These are phyloP conservation scores for Pythium periplocum DNA, from an alignment of 352 stramenopile genomes.

Conservation along the genomic window DNA sequence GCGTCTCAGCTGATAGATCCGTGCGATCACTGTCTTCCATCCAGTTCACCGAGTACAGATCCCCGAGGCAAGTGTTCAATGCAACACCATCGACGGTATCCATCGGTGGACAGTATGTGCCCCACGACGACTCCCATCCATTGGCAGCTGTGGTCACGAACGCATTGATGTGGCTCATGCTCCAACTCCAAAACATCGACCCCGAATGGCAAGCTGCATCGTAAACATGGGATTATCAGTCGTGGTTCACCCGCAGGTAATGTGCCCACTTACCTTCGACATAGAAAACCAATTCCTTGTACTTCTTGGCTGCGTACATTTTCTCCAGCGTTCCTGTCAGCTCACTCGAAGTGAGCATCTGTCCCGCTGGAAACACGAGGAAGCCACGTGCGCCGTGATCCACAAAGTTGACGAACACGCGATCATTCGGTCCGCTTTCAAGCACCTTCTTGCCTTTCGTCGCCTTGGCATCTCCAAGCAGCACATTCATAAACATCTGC, in stretches of 20 bases:
- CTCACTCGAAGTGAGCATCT: slow-evolving; percentile 63
- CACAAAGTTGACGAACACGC: slow-evolving; percentile 92
- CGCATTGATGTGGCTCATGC: slow-evolving; percentile 80
- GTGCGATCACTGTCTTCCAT: slow-evolving; percentile 89
- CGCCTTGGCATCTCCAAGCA: slow-evolving; percentile 65
- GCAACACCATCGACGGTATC: slow-evolving; percentile 65
- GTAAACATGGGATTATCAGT: slow-evolving; percentile 4
- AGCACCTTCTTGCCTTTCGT: slow-evolving; percentile 76
- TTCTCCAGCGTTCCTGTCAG: slow-evolving; percentile 61
- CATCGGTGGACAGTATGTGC: slow-evolving; percentile 82
- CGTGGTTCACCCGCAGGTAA: neutral
- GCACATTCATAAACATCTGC: slow-evolving; percentile 84
- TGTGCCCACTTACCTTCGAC: slow-evolving; percentile 54
- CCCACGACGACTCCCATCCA: slow-evolving; percentile 83
- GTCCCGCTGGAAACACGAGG: slow-evolving; percentile 73
- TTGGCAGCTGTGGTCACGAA: slow-evolving; percentile 90
- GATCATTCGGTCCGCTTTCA: slow-evolving; percentile 72
- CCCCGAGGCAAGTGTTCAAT: slow-evolving; percentile 79
- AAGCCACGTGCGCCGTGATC: slow-evolving; percentile 87
- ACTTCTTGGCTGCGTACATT: slow-evolving; percentile 84
- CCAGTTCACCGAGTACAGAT: slow-evolving; percentile 90
- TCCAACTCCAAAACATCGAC: slow-evolving; percentile 82
- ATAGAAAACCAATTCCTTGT: slow-evolving; percentile 90
- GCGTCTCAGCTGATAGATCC: slow-evolving; percentile 68
- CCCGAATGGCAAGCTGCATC: slow-evolving; percentile 82